Conservation (phyloP, 1,284 basidiomycete genomes). For the Pseudozyma hubeiensis region DNA sequence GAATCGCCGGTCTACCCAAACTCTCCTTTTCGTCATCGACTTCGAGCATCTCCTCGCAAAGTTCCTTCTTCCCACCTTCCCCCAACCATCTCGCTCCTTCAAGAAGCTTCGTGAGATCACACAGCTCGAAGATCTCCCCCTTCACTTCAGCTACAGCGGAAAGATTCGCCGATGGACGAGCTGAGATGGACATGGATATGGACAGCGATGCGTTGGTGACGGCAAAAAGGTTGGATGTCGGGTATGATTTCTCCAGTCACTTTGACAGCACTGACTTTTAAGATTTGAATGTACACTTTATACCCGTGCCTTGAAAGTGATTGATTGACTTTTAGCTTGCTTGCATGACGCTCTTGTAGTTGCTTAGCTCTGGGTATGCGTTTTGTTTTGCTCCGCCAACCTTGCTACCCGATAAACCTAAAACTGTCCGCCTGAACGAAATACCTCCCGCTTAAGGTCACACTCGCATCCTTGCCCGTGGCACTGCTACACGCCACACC, state of each 20-base stretch:
- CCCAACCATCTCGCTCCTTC: neutral
- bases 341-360: neutral
- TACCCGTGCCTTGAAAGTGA: neutral
- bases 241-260: conserved; percentile 24
- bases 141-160: no score
- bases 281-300: neutral
- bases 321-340: neutral
- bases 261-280: conserved; percentile 36
- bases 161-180: no score
- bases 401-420: conserved; percentile 56
- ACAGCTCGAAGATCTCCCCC: no score
- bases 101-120: no score
- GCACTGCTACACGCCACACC: conserved; percentile 23
- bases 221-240: neutral
- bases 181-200: neutral
- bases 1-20: conserved; percentile 9
- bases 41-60: neutral
- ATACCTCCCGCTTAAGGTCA: conserved; percentile 49
- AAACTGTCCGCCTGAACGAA: conserved; percentile 63
- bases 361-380: neutral
- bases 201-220: neutral
- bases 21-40: conserved; percentile 19
- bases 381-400: neutral
- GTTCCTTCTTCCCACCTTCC: neutral
- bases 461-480: conserved; percentile 37